phyloP scores from a whole-genome alignment of 1,139 yeast species.

The Schwanniomyces etchellsii region DNA sequence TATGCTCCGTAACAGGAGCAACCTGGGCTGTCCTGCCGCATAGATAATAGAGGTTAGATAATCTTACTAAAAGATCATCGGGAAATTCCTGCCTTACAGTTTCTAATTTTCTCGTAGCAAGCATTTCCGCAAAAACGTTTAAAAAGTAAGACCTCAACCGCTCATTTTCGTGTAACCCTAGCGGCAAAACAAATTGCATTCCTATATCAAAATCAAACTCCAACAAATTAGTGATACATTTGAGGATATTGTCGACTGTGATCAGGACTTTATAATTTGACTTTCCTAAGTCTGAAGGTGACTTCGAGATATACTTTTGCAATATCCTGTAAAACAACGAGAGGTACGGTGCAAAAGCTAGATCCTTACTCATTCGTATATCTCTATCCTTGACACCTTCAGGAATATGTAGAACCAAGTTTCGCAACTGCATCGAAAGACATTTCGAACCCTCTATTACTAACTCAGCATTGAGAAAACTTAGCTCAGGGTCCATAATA shows the following conservation, averaged over 20 bases:
- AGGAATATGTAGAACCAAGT: conserved; percentile 56
- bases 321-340: conserved; percentile 65
- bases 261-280: conserved; percentile 49
- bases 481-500: conserved; percentile 34
- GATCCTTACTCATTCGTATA: conserved; percentile 51
- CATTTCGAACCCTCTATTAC: conserved; percentile 63
- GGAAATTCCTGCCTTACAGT: conserved; percentile 21
- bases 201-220: conserved; percentile 77
- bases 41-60: conserved; percentile 23
- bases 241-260: conserved; percentile 62
- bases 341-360: conserved; percentile 68
- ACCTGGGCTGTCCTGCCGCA: conserved; percentile 59
- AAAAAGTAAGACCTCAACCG: conserved; percentile 67
- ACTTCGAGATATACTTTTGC: conserved; percentile 45
- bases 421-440: conserved; percentile 48
- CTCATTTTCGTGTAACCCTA: conserved; percentile 68
- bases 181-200: conserved; percentile 66
- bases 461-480: conserved; percentile 55
- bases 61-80: conserved; percentile 15
- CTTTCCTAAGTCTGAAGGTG: conserved; percentile 17
- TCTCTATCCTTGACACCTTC: conserved; percentile 56
- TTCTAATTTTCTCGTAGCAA: conserved; percentile 31
- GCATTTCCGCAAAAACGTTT: conserved; percentile 70
- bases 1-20: conserved; percentile 50
- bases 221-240: conserved; percentile 61